Evolutionary conservation across 495 filamentous ascomycete species (phyloP), one percentile per base, ranked within the genome.

Genomic region (Hypoxylon cercidicola): DNA sequence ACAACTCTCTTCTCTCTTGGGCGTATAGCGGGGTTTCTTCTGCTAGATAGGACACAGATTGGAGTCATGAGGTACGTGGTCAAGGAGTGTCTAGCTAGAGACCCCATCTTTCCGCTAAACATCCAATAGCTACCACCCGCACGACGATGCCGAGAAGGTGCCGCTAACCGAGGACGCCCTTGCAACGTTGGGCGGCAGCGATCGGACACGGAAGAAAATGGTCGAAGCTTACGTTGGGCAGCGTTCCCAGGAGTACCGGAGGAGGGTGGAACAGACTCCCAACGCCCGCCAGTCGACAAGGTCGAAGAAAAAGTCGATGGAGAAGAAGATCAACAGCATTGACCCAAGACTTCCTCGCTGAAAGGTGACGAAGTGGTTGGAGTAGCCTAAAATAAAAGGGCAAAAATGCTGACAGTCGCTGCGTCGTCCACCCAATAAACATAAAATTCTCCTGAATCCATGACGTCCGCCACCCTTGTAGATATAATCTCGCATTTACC

Each of bases 271-370:
- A 9, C 19, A 44, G 12, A 57, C 25, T 11, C n/a, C 25, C 8
- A 23, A 52, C 15, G 43, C 25, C 18, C 30, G 12, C 13, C 20
- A 52, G 20, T 45, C 47, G 25, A 48, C 1, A 6, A 30, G 47
- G 23, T 39, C 32, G 16, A 63, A 50, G 23, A 46, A 23, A 50
- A 40, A 7, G n/a, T 19, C 35, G n/a, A 56, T 56, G 52, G 18
- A 57, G 23, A 19, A 9, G 40, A 45, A 50, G 25, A 56, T 56
- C 28, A 40, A 53, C 30, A 47, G 13, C 18, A 47, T 53, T 12
- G 16, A 40, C 11, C 13, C 23, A 15, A 46, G 18, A 39, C 32
- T 47, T 16, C 20, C 53, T 7, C 18, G 10, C 9, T 21, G 19
- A 25, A 40, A 5, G 13, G 16, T 23, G 2, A 23, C 4, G 10